Evolutionary conservation across 163 green algal genomes (phyloP).

Genomic region (Coccomyxa subellipsoidea): DNA sequence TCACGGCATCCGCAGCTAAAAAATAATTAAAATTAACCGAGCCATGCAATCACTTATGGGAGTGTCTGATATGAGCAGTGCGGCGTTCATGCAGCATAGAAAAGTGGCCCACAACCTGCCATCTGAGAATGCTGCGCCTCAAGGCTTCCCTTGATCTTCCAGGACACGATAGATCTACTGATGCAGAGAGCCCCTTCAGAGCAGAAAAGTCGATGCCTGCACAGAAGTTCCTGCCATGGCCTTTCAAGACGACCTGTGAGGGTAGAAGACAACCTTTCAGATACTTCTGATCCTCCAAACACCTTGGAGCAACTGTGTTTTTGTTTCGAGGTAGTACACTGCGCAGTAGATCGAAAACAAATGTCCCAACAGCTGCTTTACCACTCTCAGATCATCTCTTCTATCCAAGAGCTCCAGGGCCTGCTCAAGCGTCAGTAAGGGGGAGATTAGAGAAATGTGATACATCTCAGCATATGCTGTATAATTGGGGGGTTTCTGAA

Average conservation of each 20-base stretch:
- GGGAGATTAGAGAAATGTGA: neutral
- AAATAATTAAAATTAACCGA: neutral
- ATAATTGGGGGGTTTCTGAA: neutral
- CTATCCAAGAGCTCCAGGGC: constrained; percentile 10
- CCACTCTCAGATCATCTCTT: constrained; percentile 3
- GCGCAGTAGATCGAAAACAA: too few species aligned
- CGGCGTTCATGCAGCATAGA: neutral
- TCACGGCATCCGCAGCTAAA: neutral
- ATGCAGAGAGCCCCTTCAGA: constrained; percentile 26
- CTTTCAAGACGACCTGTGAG: constrained; percentile 66
- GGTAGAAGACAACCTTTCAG: too few species aligned
- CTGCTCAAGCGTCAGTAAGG: neutral
- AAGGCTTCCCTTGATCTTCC: constrained; percentile 48
- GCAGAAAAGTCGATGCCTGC: constrained; percentile 78
- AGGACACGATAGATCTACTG: constrained; percentile 30
- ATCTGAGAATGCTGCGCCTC: constrained; percentile 36
- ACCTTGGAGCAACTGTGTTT: too few species aligned
- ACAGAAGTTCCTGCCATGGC: constrained; percentile 80
- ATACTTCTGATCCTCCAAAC: too few species aligned
- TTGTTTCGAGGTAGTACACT: too few species aligned
- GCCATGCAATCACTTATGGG: neutral
- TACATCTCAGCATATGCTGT: neutral
- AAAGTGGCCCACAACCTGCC: too few species aligned
- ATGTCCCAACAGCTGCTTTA: neutral
- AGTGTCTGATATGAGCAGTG: neutral